phyloP scores from a whole-genome alignment of 805 yeast species.

The Saturnispora serradocipensis region DNA sequence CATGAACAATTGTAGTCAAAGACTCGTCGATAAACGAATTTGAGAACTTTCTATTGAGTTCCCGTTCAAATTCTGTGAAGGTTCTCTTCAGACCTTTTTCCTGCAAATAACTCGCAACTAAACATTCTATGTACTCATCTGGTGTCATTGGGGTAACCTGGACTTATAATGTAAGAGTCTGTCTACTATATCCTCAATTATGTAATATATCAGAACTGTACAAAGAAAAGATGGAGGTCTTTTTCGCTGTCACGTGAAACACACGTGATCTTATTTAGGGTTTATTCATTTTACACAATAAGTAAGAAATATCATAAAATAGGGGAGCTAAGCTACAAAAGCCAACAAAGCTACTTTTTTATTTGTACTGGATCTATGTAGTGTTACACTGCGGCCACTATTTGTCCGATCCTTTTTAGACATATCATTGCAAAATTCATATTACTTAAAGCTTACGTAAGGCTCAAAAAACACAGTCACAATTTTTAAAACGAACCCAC shows the following conservation, averaged over 20 bases:
- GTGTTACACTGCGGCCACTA: too few relatives aligned
- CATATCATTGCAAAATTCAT: too few relatives aligned
- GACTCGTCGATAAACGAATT: slow-evolving; percentile 26
- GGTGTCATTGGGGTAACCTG: neutral
- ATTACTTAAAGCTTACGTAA: neutral
- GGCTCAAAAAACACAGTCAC: neutral
- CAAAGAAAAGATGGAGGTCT: too few relatives aligned
- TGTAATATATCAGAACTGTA: neutral
- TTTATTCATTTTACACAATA: neutral
- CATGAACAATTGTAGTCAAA: slow-evolving; percentile 28
- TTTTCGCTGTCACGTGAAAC: neutral
- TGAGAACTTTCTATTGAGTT: slow-evolving; percentile 29
- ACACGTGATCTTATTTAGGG: neutral
- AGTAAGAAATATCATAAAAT: too few relatives aligned
- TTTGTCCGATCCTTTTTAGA: too few relatives aligned
- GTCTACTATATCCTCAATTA: neutral
- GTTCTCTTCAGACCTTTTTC: slow-evolving; percentile 40
- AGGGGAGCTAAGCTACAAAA: too few relatives aligned
- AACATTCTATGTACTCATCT: slow-evolving; percentile 16
- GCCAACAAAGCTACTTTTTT: too few relatives aligned
- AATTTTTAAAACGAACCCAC: neutral
- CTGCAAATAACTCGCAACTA: slow-evolving; percentile 53
- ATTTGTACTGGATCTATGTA: too few relatives aligned
- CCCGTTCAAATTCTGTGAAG: slow-evolving; percentile 38
- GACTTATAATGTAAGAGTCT: neutral